A percentile compares a stretch with the other conserved stretches of the same genome.
Conservation (phyloP, 2,329 filamentous ascomycete genomes). For the Neopestalotiopsis rosae region DNA sequence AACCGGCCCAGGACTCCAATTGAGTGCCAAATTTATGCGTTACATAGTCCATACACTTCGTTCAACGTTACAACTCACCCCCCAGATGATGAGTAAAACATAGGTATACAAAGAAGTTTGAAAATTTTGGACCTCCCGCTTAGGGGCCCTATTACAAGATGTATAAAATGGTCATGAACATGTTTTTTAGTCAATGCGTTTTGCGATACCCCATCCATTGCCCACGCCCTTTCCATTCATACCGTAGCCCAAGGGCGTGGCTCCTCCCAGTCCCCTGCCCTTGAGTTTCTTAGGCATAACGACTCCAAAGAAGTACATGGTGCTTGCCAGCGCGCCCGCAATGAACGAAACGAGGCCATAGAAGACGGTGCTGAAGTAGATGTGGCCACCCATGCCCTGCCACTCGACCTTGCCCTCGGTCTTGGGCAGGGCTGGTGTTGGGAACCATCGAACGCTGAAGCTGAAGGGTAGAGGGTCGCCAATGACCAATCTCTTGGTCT, state of each 20-base stretch:
- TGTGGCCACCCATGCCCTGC: conserved; percentile 68
- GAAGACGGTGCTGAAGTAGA: conserved; percentile 68
- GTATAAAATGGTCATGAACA: conserved; percentile 14
- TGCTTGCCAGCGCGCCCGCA: conserved; percentile 58
- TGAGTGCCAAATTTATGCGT: background rate
- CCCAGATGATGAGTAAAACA: background rate
- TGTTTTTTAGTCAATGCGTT: conserved; percentile 51
- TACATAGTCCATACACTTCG: background rate
- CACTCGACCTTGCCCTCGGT: conserved; percentile 70
- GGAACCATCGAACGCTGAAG: conserved; percentile 88
- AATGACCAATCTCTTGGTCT: conserved; percentile 75
- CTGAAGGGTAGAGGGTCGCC: conserved; percentile 81
- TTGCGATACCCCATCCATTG: conserved; percentile 66
- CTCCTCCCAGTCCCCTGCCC: conserved; percentile 57
- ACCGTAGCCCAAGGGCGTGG: conserved; percentile 62
- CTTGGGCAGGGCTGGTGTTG: conserved; percentile 71
- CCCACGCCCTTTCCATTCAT: conserved; percentile 53
- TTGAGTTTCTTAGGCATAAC: conserved; percentile 60
- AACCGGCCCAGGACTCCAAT: background rate
- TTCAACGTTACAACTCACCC: background rate
- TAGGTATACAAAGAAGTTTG: conserved; percentile 5
- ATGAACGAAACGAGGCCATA: conserved; percentile 65
- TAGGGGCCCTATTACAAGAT: conserved; percentile 18
- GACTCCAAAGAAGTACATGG: conserved; percentile 65
- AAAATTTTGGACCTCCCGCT: background rate